Evolutionary conservation across 257 asterid genomes (phyloP), one percentile per base, ranked within the genome.

Genomic region (Phtheirospermum japonicum): DNA sequence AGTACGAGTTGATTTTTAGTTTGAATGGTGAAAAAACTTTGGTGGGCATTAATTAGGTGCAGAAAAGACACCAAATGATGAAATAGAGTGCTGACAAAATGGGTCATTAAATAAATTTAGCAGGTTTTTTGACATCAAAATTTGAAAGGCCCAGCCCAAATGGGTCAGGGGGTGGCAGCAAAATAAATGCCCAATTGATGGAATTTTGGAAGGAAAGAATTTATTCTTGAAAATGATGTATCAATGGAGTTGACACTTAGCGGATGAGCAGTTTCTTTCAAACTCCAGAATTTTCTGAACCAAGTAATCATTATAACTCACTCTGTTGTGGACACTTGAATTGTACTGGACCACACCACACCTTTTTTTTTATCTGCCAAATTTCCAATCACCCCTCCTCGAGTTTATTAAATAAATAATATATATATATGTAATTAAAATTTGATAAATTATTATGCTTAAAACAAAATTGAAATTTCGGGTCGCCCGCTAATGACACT

Each of bases 291-390:
- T 75, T 76, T 82, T 76, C 86, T 83, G 88, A 75, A 63, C 71
- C 71, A 73, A 49, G 85, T 79, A 84, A 86, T 83, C 84, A 83
- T 86, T 81, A 82, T 56, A 65, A 60, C 70, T 57, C 68, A 37
- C 61, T 52, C 79, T 68, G 39, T 67, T 63, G 13, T 16, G 26
- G n/a, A 52, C 56, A 26, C 53, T 69, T 69, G 4, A 57, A 59
- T 33, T 36, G 6, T 4, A 11, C 10, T 64, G 79, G 79, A 65
- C 79, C 75, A 65, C 79, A 4, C 69, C 18, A 4, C 11, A 8
- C 26, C n/a, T 36, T 4, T 52, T 16, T 63, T 32, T 5, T 49
- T 61, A 5, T 20, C n/a, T n/a, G n/a, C n/a, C n/a, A n/a, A n/a
- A n/a, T n/a, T n/a, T n/a, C n/a, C n/a, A n/a, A n/a, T n/a, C n/a